Evolutionary conservation across 768 basidiomycete genomes (phyloP).

Genomic region (Hericium coralloides): DNA sequence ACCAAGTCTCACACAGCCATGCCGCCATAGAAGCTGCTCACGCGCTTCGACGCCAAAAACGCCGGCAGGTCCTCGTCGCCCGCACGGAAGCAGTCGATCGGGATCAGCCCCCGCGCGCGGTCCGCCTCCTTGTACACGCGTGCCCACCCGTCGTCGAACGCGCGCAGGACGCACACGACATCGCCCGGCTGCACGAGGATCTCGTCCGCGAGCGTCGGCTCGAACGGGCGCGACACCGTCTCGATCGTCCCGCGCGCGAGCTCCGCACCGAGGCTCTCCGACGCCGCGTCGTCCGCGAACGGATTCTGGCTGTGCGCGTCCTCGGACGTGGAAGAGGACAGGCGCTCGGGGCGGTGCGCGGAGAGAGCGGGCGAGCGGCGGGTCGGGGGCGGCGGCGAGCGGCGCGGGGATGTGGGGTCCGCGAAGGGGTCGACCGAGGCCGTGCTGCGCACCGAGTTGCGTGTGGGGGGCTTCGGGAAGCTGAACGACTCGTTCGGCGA

Average conservation of each 20-base stretch:
- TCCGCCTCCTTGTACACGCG: constrained; percentile 37
- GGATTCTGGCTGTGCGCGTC: constrained; percentile 13
- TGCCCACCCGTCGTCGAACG: constrained; percentile 70
- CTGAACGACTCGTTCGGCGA: constrained; percentile 59
- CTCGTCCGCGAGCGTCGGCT: constrained; percentile 51
- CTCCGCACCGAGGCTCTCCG: constrained; percentile 8
- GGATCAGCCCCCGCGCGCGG: constrained; percentile 44
- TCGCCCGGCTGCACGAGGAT: constrained; percentile 43
- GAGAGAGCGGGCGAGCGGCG: no score
- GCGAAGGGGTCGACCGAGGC: background rate
- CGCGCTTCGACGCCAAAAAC: constrained; percentile 41
- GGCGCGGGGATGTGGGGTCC: background rate
- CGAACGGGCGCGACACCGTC: constrained; percentile 45
- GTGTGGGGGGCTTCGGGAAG: constrained; percentile 55
- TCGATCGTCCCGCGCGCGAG: constrained; percentile 34
- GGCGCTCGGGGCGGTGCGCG: background rate
- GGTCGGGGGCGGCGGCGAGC: background rate
- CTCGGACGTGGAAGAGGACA: background rate
- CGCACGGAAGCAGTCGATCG: constrained; percentile 58
- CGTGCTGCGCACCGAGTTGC: background rate
- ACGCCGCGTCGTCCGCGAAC: constrained; percentile 17
- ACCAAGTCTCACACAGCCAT: background rate
- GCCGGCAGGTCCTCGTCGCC: constrained; percentile 35
- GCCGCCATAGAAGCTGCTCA: constrained; percentile 25
- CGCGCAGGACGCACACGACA: constrained; percentile 38